phyloP scores from a whole-genome alignment of 257 asterid genomes.

The Gentiana dahurica region DNA sequence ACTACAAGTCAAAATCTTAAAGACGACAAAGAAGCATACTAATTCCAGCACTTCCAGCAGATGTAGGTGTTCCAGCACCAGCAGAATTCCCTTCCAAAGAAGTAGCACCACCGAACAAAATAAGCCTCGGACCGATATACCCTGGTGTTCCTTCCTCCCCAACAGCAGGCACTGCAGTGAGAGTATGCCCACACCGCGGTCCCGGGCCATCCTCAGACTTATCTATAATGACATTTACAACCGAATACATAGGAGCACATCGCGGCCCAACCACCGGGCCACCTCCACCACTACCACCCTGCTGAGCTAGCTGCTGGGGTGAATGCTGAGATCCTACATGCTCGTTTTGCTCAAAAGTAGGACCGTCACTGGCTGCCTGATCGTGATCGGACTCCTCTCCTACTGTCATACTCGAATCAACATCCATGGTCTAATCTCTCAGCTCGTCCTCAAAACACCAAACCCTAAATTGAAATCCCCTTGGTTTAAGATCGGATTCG shows the following conservation, averaged over 20 bases:
- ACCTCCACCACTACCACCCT: conserved; percentile 21
- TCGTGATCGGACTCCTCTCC: conserved; percentile 61
- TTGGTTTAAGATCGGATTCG: conserved; percentile 34
- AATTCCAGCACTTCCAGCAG: conserved; percentile 98
- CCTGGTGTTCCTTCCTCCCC: conserved; percentile 90
- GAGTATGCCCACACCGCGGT: conserved; percentile 92
- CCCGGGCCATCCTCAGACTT: conserved; percentile 99
- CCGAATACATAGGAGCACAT: conserved; percentile 78
- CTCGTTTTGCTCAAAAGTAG: conserved; percentile 35
- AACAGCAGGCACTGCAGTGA: conserved; percentile 92
- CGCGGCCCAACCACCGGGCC: conserved; percentile 60
- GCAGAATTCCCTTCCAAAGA: conserved; percentile 96
- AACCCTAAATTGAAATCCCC: conserved; percentile 30
- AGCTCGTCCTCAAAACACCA: conserved; percentile 11
- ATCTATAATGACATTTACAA: conserved; percentile 69
- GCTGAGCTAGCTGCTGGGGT: conserved; percentile 31
- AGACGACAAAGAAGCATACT: conserved; percentile 33
- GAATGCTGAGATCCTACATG: conserved; percentile 29
- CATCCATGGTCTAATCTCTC: conserved; percentile 42
- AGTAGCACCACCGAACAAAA: conserved; percentile 95
- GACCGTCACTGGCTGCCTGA: conserved; percentile 27
- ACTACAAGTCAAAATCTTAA: not conserved
- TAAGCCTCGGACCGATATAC: conserved; percentile 79
- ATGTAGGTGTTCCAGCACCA: conserved; percentile 84
- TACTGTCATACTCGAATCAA: conserved; percentile 66